phyloP scores from a whole-genome alignment of 2,329 filamentous ascomycete species.

The Hypoxylon sp. region DNA sequence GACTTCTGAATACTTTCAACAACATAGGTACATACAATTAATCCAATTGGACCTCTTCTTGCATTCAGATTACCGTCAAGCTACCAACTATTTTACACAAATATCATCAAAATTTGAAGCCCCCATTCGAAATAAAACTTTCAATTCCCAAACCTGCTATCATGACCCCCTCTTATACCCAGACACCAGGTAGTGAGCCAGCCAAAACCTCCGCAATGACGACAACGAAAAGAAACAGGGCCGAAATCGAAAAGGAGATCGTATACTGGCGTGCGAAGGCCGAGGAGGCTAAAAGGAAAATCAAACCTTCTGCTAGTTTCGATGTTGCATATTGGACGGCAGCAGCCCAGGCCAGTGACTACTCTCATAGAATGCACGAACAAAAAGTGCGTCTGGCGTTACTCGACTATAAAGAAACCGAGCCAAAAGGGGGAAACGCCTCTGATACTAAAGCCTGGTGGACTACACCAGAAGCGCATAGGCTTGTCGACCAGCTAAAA shows the following conservation, averaged over 20 bases:
- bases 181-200: conserved; percentile 1
- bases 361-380: conserved; percentile 3
- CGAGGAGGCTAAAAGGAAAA: not conserved
- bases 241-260: not conserved
- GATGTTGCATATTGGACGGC: conserved; percentile 2
- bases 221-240: not conserved
- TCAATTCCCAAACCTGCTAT: not conserved
- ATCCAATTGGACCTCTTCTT: too few species aligned
- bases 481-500: conserved; percentile 2
- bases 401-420: conserved; percentile 1
- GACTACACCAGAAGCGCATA: conserved; percentile 13
- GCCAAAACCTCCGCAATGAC: not conserved
- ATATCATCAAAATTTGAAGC: not conserved
- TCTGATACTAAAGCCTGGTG: conserved; percentile 10
- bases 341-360: conserved; percentile 1
- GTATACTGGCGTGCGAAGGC: not conserved
- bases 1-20: too few species aligned
- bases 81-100: too few species aligned
- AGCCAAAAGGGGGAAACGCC: not conserved
- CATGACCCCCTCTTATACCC: not conserved
- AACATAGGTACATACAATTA: too few species aligned
- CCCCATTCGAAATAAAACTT: not conserved
- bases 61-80: too few species aligned
- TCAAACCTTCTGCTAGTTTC: not conserved
- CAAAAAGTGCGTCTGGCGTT: conserved; percentile 1